These are phyloP conservation scores for Fusarium sp. DNA, from an alignment of 2,329 filamentous ascomycete species.

Conservation along the genomic window DNA sequence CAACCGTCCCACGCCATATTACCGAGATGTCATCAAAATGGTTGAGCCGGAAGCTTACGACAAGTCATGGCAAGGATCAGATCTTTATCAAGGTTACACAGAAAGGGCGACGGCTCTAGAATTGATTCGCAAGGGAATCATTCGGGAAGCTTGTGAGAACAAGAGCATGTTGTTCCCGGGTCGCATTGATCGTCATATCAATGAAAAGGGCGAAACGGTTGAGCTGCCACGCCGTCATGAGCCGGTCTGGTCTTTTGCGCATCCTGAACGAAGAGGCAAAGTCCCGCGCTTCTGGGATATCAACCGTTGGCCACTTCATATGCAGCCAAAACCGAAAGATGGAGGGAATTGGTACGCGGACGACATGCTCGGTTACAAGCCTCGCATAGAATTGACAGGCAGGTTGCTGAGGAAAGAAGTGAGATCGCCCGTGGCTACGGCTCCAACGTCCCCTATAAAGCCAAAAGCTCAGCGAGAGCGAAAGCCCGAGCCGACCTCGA, in stretches of 20 bases:
- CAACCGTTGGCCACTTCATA: slow-evolving; percentile 63
- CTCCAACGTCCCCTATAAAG: not conserved
- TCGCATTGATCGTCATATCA: slow-evolving; percentile 48
- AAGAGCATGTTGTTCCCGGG: slow-evolving; percentile 59
- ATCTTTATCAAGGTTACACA: slow-evolving; percentile 25
- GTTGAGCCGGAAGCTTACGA: slow-evolving; percentile 50
- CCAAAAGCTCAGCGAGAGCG: not conserved
- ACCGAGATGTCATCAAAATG: slow-evolving; percentile 52
- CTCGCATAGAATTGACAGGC: too few species aligned
- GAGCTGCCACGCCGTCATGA: slow-evolving; percentile 47
- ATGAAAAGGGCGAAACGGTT: slow-evolving; percentile 29
- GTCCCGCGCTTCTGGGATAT: slow-evolving; percentile 60
- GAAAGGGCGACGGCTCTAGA: slow-evolving; percentile 35
- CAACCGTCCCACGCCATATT: slow-evolving; percentile 37
- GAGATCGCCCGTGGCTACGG: not conserved
- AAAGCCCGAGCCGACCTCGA: not conserved
- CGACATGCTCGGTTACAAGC: too few species aligned
- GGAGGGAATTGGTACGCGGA: not conserved
- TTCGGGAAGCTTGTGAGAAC: slow-evolving; percentile 62
- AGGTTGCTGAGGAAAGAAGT: not conserved
- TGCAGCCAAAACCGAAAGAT: slow-evolving; percentile 54
- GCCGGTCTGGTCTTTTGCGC: slow-evolving; percentile 52
- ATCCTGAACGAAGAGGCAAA: slow-evolving; percentile 39
- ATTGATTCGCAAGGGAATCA: slow-evolving; percentile 57
- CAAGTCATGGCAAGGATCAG: slow-evolving; percentile 9